Base-by-base conservation (phyloP, 1,284 basidiomycete genomes). In the Naganishia sp. region DNA sequence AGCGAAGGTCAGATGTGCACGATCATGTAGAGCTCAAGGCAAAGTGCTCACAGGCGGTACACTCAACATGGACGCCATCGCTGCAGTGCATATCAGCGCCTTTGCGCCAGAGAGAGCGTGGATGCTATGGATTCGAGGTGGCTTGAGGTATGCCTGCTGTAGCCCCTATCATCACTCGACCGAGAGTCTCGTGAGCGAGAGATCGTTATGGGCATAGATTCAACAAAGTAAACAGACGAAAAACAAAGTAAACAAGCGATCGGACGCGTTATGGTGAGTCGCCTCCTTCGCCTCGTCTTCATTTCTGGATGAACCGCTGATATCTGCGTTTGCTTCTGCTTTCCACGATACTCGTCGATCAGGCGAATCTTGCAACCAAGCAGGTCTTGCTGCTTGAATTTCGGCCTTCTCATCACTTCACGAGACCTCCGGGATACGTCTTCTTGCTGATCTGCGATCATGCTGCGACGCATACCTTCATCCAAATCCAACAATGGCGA, bases 401-500 rank as follows among this genome's bases (percentile, higher is more conserved):
- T 50, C 28, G 49, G 13, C 13, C 25, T 6, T 21, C 49, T 2
- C 15, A n/a, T 18, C 18, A n/a, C 45, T 18, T 16, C 21, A 21
- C 2, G 16, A 15, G 36, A 13, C 13, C 13, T 39, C 45, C 23
- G 11, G 25, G 10, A 16, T 39, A 11, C n/a, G 6, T 21, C 33
- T 23, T n/a, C 36, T 55, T 21, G 53, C 23, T 44, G 9, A 36
- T 7, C 16, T 13, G 28, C 25, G 15, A 52, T 18, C 48, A 61
- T 61, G 59, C 59, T 61, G 23, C 46, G 46, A 23, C 48, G 59
- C 21, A 31, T 61, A 28, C 59, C 59, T n/a, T 61, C 59, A 2
- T 42, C 48, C 23, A 61, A 61, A 31, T 52, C 48, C 45, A 66
- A 59, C 15, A 60, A 57, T 4, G 66, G 69, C 33, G 69, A 70